Evolutionary conservation across 2,329 filamentous ascomycete species (phyloP), one percentile per base, ranked within the genome.

Genomic region (Metarhizium sp.): DNA sequence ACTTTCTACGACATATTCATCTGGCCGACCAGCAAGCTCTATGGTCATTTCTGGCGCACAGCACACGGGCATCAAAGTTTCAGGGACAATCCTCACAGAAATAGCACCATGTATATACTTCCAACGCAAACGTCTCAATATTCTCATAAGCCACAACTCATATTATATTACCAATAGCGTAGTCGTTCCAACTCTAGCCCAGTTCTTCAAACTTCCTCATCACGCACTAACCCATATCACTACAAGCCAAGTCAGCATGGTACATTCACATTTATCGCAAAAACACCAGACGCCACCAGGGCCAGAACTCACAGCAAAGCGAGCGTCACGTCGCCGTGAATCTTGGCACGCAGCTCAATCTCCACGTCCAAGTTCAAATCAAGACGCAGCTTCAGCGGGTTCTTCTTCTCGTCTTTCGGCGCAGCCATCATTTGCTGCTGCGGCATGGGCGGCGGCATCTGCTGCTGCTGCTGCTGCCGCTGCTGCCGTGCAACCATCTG

Each of bases 331-430:
- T 91, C 88, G 63, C 88, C 88, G 62, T 90, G 82, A 59, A 92
- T 90, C 67, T 82, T 86, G 20, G 88, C 88, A 75, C 90, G 90
- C 54, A 92, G 74, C 69, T 90, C 83, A 61, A 92, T 87, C 72
- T 92, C 87, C 52, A 92, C 79, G 64, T 92, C 88, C 53, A 92
- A 72, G 70, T 92, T 91, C 55, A 90, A 74, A 66, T 92, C 87
- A 36, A 90, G 71, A 42, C 18, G 56, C 66, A 92, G 71, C 68
- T 85, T 85, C 66, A 90, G 70, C 29, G 86, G 84, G 62, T 88
- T 85, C 59, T 81, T 71, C 62, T 68, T 54, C n/a, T 59, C 60
- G 11, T 57, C 55, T 60, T 67, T 53, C 2, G 45, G 45, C 64
- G 70, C 57, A 43, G 53, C 65, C 61, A 63, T 63, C 50, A 61